phyloP scores from a whole-genome alignment of 768 basidiomycete species.

The Lactifluus volemus region DNA sequence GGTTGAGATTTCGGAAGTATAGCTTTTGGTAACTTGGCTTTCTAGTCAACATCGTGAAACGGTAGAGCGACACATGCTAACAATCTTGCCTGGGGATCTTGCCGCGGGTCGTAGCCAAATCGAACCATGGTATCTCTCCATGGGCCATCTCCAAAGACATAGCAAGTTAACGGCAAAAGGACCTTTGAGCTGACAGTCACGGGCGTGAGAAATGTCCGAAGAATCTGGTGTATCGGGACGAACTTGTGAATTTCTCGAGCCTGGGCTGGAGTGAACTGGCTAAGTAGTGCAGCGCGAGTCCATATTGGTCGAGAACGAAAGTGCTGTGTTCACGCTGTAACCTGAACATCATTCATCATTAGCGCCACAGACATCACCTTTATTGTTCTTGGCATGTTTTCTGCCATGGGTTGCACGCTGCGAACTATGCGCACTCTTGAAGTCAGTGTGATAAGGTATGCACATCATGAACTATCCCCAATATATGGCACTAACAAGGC shows the following conservation, averaged over 20 bases:
- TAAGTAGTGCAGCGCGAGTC: conserved; percentile 80
- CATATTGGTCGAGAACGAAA: conserved; percentile 77
- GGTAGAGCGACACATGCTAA: conserved; percentile 30
- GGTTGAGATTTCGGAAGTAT: conserved; percentile 83
- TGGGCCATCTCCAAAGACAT: conserved; percentile 89
- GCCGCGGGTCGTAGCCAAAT: conserved; percentile 85
- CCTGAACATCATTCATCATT: no score
- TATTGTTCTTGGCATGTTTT: no score
- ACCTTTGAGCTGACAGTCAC: conserved; percentile 56
- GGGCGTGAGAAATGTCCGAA: background rate
- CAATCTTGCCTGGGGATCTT: conserved; percentile 65
- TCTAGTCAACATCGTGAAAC: background rate
- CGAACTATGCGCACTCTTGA: no score
- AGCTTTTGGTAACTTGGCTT: conserved; percentile 71
- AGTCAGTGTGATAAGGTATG: no score
- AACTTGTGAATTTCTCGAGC: conserved; percentile 71
- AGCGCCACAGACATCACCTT: no score
- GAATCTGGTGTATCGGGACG: conserved; percentile 16
- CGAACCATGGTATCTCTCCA: conserved; percentile 86
- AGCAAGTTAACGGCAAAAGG: conserved; percentile 71
- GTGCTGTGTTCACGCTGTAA: conserved; percentile 27
- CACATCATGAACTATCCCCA: no score
- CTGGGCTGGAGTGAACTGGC: conserved; percentile 65
- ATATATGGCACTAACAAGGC: no score
- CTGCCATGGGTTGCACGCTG: no score